These are phyloP conservation scores for Actinidia chinensis DNA, from an alignment of 179 eudicot species.

Conservation along the genomic window DNA sequence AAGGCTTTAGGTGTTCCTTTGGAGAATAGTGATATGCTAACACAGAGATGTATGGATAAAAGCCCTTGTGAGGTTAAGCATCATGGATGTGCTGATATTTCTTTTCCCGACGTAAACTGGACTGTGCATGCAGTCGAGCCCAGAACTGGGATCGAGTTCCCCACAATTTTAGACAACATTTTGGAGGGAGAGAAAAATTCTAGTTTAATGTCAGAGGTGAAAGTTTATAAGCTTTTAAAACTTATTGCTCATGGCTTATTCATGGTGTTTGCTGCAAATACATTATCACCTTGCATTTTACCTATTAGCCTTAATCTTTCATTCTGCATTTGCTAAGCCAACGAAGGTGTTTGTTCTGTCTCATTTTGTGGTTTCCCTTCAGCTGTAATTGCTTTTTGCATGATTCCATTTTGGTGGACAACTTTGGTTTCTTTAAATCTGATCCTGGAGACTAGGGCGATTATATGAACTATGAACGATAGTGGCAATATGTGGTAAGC, in stretches of 20 bases:
- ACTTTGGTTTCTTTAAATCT: no score
- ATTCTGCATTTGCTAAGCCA: constrained; percentile 3
- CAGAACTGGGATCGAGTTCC: constrained; percentile 84
- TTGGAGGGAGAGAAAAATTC: constrained; percentile 50
- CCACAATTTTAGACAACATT: constrained; percentile 49
- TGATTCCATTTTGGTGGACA: no score
- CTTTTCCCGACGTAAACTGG: constrained; percentile 43
- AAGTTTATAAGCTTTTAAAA: background rate
- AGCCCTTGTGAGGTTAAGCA: constrained; percentile 55
- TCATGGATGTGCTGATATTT: constrained; percentile 43
- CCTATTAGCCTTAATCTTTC: background rate
- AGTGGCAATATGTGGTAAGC: no score
- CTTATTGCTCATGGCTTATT: background rate
- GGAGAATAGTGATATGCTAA: constrained; percentile 38
- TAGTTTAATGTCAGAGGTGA: constrained; percentile 61
- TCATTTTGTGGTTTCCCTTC: background rate
- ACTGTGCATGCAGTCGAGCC: constrained; percentile 66
- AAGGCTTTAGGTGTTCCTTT: constrained; percentile 45
- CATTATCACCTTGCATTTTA: background rate
- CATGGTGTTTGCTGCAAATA: background rate
- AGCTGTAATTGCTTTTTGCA: background rate
- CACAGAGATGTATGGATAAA: constrained; percentile 45
- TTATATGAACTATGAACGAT: no score
- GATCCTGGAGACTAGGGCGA: no score
- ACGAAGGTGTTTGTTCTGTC: background rate